Conservation (phyloP, 2,329 filamentous ascomycete species). For the Sordariomycetes sp. region DNA sequence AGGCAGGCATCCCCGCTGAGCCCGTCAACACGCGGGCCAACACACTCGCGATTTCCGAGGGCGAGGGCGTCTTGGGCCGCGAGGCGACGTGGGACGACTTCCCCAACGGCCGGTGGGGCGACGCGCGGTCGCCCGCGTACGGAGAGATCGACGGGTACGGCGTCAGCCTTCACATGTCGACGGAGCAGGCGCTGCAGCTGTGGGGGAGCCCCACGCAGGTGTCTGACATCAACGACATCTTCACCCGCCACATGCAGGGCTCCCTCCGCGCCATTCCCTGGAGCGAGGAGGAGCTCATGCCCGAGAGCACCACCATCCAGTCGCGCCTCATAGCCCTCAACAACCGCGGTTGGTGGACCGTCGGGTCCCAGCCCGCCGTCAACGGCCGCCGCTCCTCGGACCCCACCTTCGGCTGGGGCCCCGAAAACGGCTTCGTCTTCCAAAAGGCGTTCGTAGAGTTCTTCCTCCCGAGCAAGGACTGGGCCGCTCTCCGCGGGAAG, state of each 20-base stretch:
- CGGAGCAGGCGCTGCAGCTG: constrained; percentile 67
- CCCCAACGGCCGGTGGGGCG: constrained; percentile 91
- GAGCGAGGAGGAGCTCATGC: constrained; percentile 78
- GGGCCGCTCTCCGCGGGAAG: constrained; percentile 49
- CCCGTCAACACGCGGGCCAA: constrained; percentile 68
- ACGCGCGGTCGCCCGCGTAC: constrained; percentile 83
- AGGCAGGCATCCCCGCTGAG: constrained; percentile 63
- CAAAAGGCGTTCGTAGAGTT: constrained; percentile 98
- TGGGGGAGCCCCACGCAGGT: constrained; percentile 68
- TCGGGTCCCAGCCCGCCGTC: constrained; percentile 88
- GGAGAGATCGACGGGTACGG: constrained; percentile 98
- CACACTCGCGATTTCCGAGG: constrained; percentile 86
- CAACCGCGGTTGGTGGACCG: constrained; percentile 81
- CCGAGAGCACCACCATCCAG: constrained; percentile 75
- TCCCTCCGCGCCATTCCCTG: constrained; percentile 75
- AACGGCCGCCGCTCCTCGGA: constrained; percentile 72
- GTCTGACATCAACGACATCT: constrained; percentile 66
- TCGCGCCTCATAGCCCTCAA: constrained; percentile 65
- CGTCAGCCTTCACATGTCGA: constrained; percentile 82
- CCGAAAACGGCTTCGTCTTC: constrained; percentile 84
- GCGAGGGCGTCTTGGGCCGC: constrained; percentile 74
- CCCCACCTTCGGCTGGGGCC: constrained; percentile 83
- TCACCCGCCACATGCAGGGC: constrained; percentile 69
- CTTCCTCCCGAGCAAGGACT: constrained; percentile 68
- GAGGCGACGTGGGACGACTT: constrained; percentile 99